Evolutionary conservation across 441 rosid species (phyloP).

Genomic region (Isatis lusitanica): DNA sequence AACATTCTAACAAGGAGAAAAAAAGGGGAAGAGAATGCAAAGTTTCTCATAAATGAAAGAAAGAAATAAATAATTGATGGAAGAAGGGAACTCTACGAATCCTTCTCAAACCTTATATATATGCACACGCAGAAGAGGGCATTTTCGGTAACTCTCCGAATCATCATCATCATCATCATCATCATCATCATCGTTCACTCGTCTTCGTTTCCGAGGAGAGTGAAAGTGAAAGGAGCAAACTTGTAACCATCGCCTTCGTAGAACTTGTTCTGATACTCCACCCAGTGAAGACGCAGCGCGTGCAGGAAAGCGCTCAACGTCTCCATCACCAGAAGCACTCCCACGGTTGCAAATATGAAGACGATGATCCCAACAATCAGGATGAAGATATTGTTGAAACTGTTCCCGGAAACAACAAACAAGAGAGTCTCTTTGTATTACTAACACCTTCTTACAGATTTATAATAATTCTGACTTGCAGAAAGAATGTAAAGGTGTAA

Average conservation of each 20-base stretch:
- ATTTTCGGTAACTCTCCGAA: background rate
- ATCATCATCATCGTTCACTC: constrained; percentile 44
- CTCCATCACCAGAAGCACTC: constrained; percentile 92
- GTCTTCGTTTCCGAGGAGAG: constrained; percentile 50
- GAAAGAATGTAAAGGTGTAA: background rate
- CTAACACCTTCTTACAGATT: background rate
- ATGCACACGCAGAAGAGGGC: constrained; percentile 17
- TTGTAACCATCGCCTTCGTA: constrained; percentile 93
- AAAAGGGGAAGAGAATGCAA: background rate
- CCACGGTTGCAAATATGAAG: constrained; percentile 81
- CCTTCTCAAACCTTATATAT: constrained; percentile 23
- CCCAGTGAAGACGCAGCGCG: constrained; percentile 97
- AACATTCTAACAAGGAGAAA: too few species aligned
- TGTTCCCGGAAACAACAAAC: constrained; percentile 19
- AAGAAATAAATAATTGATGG: background rate
- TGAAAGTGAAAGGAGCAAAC: constrained; percentile 77
- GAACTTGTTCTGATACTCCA: constrained; percentile 92
- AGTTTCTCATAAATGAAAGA: background rate
- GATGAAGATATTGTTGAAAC: constrained; percentile 75
- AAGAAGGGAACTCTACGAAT: constrained; percentile 36
- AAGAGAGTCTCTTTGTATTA: background rate
- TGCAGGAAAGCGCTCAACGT: constrained; percentile 93
- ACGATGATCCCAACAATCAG: constrained; percentile 61
- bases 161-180: background rate
- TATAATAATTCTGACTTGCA: background rate